Conservation (phyloP, 352 stramenopile genomes). For the Globisporangium echinulatum region DNA sequence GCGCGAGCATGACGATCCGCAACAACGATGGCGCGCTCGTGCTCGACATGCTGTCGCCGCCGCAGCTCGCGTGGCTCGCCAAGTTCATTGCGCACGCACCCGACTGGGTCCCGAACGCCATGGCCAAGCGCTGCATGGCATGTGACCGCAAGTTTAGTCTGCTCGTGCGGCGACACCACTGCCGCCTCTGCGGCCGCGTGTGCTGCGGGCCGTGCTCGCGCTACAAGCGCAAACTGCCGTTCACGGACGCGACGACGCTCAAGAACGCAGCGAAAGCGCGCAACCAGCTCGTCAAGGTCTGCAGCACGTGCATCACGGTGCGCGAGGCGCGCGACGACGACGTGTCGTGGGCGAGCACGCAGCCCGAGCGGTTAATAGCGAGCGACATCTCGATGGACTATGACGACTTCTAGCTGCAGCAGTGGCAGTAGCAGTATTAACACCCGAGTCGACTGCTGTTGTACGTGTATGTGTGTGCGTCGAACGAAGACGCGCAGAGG, state of each 20-base stretch:
- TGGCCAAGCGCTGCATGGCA: slow-evolving; percentile 68
- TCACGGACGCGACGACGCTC: slow-evolving; percentile 26
- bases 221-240: slow-evolving; percentile 64
- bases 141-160: slow-evolving; percentile 63
- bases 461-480: background rate
- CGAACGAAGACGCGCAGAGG: background rate
- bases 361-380: slow-evolving; percentile 40
- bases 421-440: background rate
- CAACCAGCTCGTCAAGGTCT: slow-evolving; percentile 57
- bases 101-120: slow-evolving; percentile 61
- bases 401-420: slow-evolving; percentile 35
- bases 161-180: slow-evolving; percentile 74
- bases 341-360: slow-evolving; percentile 44
- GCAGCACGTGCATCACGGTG: slow-evolving; percentile 68
- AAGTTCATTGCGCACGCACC: slow-evolving; percentile 72
- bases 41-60: slow-evolving; percentile 62
- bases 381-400: slow-evolving; percentile 44
- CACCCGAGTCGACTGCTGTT: slow-evolving; percentile 11
- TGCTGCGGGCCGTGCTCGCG: slow-evolving; percentile 76
- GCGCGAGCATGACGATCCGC: slow-evolving; percentile 63
- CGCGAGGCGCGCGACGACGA: slow-evolving; percentile 41
- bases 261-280: slow-evolving; percentile 37
- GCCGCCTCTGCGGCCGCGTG: slow-evolving; percentile 74
- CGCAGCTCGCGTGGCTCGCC: slow-evolving; percentile 66
- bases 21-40: slow-evolving; percentile 73